phyloP scores from a whole-genome alignment of 2,329 filamentous ascomycete genomes.

The Hypoxylon sp. region DNA sequence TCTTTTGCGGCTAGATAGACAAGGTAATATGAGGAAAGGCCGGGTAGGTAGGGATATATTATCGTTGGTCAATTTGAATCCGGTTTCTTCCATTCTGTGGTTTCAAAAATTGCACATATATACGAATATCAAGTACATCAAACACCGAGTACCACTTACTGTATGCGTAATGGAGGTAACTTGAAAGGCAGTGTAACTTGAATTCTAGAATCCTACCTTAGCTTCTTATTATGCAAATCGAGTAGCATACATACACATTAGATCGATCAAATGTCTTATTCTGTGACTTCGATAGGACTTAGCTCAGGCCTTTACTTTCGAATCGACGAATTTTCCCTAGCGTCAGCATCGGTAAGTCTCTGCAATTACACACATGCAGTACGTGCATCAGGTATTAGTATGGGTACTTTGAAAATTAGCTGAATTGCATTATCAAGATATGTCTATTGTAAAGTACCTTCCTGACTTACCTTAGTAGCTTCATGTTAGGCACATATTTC shows the following conservation, averaged over 20 bases:
- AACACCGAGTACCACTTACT: constrained; percentile 32
- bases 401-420: not conserved
- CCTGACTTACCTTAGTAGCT: constrained; percentile 8
- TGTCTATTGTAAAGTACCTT: constrained; percentile 16
- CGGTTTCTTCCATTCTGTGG: constrained; percentile 41
- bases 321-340: constrained; percentile 25
- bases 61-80: constrained; percentile 35
- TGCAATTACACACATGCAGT: not conserved
- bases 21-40: constrained; percentile 37
- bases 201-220: constrained; percentile 39
- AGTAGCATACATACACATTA: constrained; percentile 32
- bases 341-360: constrained; percentile 12
- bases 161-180: constrained; percentile 14
- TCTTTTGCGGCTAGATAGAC: constrained; percentile 27
- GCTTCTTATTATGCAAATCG: constrained; percentile 32
- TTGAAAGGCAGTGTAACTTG: constrained; percentile 34
- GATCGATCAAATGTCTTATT: constrained; percentile 41
- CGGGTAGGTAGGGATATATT: constrained; percentile 38
- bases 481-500: not conserved
- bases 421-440: constrained; percentile 2
- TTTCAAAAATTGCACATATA: constrained; percentile 33
- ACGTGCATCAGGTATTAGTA: not conserved
- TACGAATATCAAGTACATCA: constrained; percentile 34
- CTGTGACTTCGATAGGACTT: constrained; percentile 18
- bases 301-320: constrained; percentile 22